These are phyloP conservation scores for Phytophthora brassicae DNA, from an alignment of 352 stramenopile species.

Conservation along the genomic window DNA sequence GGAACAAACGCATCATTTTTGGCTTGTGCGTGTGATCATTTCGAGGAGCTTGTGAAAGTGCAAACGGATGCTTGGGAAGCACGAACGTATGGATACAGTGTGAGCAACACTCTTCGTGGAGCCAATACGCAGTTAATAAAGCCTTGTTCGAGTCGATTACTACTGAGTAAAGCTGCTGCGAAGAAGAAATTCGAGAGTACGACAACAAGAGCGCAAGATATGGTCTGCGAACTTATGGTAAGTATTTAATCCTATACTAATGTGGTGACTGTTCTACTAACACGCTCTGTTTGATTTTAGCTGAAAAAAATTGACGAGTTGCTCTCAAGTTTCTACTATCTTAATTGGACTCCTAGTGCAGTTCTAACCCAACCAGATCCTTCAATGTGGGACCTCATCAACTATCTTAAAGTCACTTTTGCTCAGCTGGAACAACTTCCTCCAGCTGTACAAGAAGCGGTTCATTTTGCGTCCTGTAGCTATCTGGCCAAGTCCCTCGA, in stretches of 20 bases:
- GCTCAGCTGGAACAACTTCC: conserved; percentile 62
- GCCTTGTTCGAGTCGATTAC: conserved; percentile 47
- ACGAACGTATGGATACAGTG: conserved; percentile 67
- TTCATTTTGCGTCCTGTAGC: conserved; percentile 79
- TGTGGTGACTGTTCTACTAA: not conserved
- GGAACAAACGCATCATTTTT: conserved; percentile 74
- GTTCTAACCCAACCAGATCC: conserved; percentile 65
- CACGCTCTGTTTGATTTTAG: conserved; percentile 25
- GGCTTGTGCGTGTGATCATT: conserved; percentile 64
- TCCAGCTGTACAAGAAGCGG: conserved; percentile 53
- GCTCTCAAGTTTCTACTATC: conserved; percentile 73
- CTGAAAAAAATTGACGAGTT: conserved; percentile 85
- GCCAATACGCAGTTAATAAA: conserved; percentile 41
- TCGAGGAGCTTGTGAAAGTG: conserved; percentile 61
- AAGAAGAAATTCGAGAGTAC: conserved; percentile 87
- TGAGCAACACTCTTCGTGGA: conserved; percentile 60
- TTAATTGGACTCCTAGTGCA: conserved; percentile 69
- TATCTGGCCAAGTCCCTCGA: conserved; percentile 80
- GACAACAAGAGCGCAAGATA: conserved; percentile 75
- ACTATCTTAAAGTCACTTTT: conserved; percentile 84
- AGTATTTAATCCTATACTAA: conserved; percentile 1
- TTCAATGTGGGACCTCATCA: conserved; percentile 84
- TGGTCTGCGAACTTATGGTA: conserved; percentile 86
- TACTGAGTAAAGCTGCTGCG: conserved; percentile 63
- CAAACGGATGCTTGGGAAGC: conserved; percentile 76